Evolutionary conservation across 2,329 filamentous ascomycete genomes (phyloP).

Genomic region (Chaetomium olivaceum): DNA sequence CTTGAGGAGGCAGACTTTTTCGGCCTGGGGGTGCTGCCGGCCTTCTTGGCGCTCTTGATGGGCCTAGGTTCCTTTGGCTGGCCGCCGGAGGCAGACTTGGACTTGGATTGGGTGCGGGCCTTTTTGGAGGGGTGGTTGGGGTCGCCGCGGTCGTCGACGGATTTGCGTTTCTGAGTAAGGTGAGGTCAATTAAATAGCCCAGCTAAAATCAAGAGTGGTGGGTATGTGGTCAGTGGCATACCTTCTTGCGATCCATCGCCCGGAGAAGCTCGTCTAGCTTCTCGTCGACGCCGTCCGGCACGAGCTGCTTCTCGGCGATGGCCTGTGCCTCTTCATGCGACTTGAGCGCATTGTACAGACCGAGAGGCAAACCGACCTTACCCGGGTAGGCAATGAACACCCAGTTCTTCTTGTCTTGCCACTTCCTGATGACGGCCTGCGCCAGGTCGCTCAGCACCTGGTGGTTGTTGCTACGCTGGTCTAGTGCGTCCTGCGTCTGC

Average conservation of each 20-base stretch:
- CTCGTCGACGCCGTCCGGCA: slow-evolving; percentile 75
- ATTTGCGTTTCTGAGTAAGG: slow-evolving; percentile 56
- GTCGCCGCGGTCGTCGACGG: slow-evolving; percentile 49
- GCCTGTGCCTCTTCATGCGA: slow-evolving; percentile 78
- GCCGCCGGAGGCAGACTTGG: neutral
- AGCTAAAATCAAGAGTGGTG: neutral
- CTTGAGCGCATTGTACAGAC: slow-evolving; percentile 73
- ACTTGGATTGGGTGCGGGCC: slow-evolving; percentile 35
- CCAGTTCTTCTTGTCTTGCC: slow-evolving; percentile 84
- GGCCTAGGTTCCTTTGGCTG: slow-evolving; percentile 37
- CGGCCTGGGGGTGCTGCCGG: slow-evolving; percentile 33
- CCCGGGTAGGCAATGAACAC: slow-evolving; percentile 79
- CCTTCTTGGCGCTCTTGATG: slow-evolving; percentile 38
- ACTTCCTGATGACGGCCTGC: slow-evolving; percentile 77
- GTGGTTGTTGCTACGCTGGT: slow-evolving; percentile 68
- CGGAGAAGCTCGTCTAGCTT: slow-evolving; percentile 68
- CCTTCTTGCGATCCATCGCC: slow-evolving; percentile 72
- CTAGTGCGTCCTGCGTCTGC: slow-evolving; percentile 79
- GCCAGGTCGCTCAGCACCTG: slow-evolving; percentile 88
- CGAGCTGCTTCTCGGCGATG: slow-evolving; percentile 82
- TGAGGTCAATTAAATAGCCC: neutral
- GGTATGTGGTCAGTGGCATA: slow-evolving; percentile 35
- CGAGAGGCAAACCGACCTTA: slow-evolving; percentile 77
- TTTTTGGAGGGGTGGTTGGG: slow-evolving; percentile 45
- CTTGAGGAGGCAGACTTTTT: slow-evolving; percentile 34